phyloP scores from a whole-genome alignment of 2,329 filamentous ascomycete genomes.

The Xylariaceae sp. region DNA sequence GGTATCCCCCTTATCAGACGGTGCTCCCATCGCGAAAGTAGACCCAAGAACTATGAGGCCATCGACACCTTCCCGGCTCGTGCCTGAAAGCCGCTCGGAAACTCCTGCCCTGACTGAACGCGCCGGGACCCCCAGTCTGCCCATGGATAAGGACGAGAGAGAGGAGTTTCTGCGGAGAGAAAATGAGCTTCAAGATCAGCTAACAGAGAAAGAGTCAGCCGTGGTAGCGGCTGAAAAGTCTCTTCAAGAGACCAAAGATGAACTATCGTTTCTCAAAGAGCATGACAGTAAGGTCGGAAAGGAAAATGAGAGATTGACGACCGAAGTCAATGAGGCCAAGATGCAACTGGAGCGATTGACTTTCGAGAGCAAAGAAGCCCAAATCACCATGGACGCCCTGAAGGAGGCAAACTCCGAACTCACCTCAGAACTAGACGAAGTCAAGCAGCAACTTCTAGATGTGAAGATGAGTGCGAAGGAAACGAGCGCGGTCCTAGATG shows the following conservation, averaged over 20 bases:
- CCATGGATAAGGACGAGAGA: slow-evolving; percentile 93
- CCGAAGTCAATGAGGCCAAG: slow-evolving; percentile 88
- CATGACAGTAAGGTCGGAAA: slow-evolving; percentile 82
- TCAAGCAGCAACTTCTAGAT: slow-evolving; percentile 95
- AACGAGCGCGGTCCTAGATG: slow-evolving; percentile 84
- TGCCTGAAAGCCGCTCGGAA: slow-evolving; percentile 65
- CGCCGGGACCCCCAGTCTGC: slow-evolving; percentile 83
- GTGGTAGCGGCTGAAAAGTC: slow-evolving; percentile 80
- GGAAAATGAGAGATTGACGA: slow-evolving; percentile 85
- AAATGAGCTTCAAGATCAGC: slow-evolving; percentile 96
- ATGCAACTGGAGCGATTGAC: slow-evolving; percentile 96
- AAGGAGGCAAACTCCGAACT: slow-evolving; percentile 96
- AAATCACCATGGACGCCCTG: slow-evolving; percentile 96
- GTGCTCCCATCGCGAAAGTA: slow-evolving; percentile 51
- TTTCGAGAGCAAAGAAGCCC: slow-evolving; percentile 95
- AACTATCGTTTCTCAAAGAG: slow-evolving; percentile 83
- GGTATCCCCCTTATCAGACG: slow-evolving; percentile 70
- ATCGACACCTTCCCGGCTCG: slow-evolving; percentile 58
- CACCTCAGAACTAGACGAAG: slow-evolving; percentile 87
- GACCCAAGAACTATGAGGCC: slow-evolving; percentile 55
- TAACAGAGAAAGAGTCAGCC: slow-evolving; percentile 88
- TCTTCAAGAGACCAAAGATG: slow-evolving; percentile 82
- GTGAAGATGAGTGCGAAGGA: slow-evolving; percentile 97
- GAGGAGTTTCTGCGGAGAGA: slow-evolving; percentile 95
- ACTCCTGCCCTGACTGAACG: slow-evolving; percentile 76